Conservation (phyloP, 371 early-diverging fungal species). For the Mortierella sp. region DNA sequence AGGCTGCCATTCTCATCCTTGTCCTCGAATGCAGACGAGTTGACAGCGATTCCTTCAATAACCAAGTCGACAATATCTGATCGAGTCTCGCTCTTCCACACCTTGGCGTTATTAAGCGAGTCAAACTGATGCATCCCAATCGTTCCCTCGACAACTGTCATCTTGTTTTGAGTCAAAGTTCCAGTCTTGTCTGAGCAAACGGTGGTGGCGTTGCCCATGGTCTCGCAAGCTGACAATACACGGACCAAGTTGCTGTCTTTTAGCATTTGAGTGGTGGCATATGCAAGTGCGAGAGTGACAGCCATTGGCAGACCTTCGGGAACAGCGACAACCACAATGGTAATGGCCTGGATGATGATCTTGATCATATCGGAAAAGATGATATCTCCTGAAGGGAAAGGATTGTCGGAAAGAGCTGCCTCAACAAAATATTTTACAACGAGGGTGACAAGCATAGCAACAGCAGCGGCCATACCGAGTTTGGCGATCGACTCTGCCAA, state of each 20-base stretch:
- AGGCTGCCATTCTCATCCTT: constrained; percentile 79
- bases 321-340: constrained; percentile 96
- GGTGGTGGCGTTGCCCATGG: constrained; percentile 97
- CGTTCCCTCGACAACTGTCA: constrained; percentile 90
- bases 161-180: constrained; percentile 94
- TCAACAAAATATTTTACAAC: constrained; percentile 84
- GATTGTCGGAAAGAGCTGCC: constrained; percentile 65
- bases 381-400: constrained; percentile 66
- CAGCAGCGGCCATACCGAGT: constrained; percentile 85
- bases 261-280: constrained; percentile 95
- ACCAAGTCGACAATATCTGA: constrained; percentile 58
- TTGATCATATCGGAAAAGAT: constrained; percentile 79
- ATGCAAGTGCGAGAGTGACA: constrained; percentile 96
- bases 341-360: constrained; percentile 86
- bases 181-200: constrained; percentile 99
- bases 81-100: constrained; percentile 60
- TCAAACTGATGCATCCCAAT: constrained; percentile 64
- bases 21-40: constrained; percentile 92
- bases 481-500: constrained; percentile 95
- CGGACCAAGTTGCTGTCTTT: constrained; percentile 95
- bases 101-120: constrained; percentile 49
- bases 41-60: constrained; percentile 80
- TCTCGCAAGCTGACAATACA: constrained; percentile 95
- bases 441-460: constrained; percentile 84
- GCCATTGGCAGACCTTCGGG: constrained; percentile 99